phyloP scores from a whole-genome alignment of 805 yeast species.

The Pichia nanzhaoensis region DNA sequence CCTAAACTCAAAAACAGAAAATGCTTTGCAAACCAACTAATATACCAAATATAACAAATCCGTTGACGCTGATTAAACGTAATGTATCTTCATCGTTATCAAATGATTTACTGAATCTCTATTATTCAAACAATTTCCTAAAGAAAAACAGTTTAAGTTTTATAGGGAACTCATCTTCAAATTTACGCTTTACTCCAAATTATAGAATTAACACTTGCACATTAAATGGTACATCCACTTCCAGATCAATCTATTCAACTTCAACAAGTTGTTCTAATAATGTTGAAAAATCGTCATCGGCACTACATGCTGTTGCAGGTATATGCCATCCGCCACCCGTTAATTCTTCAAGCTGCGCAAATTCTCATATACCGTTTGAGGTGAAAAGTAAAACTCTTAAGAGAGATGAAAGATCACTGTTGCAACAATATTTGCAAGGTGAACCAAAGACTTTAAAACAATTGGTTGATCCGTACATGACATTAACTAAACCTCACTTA shows the following conservation, averaged over 20 bases:
- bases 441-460: constrained; percentile 30
- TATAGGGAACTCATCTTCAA: neutral
- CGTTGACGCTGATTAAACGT: too few species aligned
- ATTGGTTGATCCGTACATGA: constrained; percentile 56
- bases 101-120: constrained; percentile 1
- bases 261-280: neutral
- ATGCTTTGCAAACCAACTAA: too few species aligned
- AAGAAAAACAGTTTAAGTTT: constrained; percentile 8
- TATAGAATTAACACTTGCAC: constrained; percentile 15
- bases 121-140: constrained; percentile 18
- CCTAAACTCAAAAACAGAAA: too few species aligned
- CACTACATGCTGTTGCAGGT: constrained; percentile 13
- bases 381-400: constrained; percentile 37
- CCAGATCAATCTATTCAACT: constrained; percentile 7
- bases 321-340: constrained; percentile 34
- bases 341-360: neutral
- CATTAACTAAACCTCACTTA: constrained; percentile 84
- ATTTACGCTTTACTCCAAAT: constrained; percentile 22
- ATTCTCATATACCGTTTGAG: constrained; percentile 44
- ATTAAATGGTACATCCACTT: neutral
- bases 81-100: neutral
- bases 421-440: constrained; percentile 22
- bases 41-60: too few species aligned
- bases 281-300: neutral
- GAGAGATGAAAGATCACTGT: constrained; percentile 15